Conservation (phyloP, 2,329 filamentous ascomycete species). For the Monosporascus sp. region DNA sequence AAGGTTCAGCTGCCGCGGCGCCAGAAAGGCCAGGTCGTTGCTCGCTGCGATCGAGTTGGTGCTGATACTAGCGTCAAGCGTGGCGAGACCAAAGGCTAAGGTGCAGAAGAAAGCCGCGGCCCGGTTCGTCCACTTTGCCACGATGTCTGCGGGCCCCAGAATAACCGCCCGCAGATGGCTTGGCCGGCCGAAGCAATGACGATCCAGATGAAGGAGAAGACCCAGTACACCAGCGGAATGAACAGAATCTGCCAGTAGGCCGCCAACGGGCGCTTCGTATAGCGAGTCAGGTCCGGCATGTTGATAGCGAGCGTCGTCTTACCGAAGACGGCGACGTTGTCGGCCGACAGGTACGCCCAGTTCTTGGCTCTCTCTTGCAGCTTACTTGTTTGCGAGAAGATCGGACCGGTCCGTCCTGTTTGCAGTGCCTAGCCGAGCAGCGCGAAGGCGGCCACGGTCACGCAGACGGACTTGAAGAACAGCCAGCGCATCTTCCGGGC, state of each 20-base stretch:
- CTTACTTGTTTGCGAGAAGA: constrained; percentile 8
- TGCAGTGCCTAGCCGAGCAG: constrained; percentile 21
- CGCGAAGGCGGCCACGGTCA: constrained; percentile 25
- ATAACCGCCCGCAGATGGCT: constrained; percentile 1
- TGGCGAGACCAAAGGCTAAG: constrained; percentile 4
- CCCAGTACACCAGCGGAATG: constrained; percentile 5
- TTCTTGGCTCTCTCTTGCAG: constrained; percentile 3
- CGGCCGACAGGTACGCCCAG: constrained; percentile 10
- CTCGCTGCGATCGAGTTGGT: constrained; percentile 6
- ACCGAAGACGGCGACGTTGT: constrained; percentile 9
- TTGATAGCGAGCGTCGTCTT: constrained; percentile 5
- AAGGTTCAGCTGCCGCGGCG: constrained; percentile 1
- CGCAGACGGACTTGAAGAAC: constrained; percentile 37
- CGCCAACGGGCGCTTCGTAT: constrained; percentile 1
- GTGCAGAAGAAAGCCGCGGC: constrained; percentile 3
- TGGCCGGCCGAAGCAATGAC: constrained; percentile 5
- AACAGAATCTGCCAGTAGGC: constrained; percentile 7
- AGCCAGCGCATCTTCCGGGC: constrained; percentile 42
- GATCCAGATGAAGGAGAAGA: constrained; percentile 4
- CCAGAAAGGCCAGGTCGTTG: constrained; percentile 6
- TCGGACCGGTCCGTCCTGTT: constrained; percentile 17
- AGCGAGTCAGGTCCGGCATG: constrained; percentile 5
- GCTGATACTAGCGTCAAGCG: constrained; percentile 3
- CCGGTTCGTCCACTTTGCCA: constrained; percentile 3
- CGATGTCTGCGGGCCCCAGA: constrained; percentile 5